Evolutionary conservation across 768 basidiomycete genomes (phyloP).

Genomic region (Russula abietina): DNA sequence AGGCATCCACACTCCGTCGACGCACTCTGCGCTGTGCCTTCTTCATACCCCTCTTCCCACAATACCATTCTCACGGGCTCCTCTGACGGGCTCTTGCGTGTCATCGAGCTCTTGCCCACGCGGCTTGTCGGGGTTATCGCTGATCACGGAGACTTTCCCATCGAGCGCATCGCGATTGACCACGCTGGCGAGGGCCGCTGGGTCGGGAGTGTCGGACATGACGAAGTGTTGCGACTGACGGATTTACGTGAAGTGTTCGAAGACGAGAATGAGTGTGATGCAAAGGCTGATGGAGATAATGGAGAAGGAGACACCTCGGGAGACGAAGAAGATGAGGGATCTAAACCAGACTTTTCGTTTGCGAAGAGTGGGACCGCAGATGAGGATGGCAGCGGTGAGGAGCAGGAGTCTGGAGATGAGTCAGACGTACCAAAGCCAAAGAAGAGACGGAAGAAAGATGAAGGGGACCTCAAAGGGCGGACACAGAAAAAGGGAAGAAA

Average conservation of each 20-base stretch:
- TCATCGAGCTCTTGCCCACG: slow-evolving; percentile 82
- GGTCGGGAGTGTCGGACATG: slow-evolving; percentile 92
- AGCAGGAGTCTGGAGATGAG: slow-evolving; percentile 25
- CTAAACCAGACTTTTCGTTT: background rate
- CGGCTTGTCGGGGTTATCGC: slow-evolving; percentile 86
- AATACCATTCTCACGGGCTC: slow-evolving; percentile 82
- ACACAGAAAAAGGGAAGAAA: slow-evolving; percentile 58
- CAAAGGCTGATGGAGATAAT: slow-evolving; percentile 25
- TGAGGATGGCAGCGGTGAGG: slow-evolving; percentile 14
- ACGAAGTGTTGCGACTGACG: slow-evolving; percentile 78
- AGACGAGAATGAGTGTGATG: slow-evolving; percentile 41
- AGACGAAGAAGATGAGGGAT: slow-evolving; percentile 25
- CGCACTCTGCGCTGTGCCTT: slow-evolving; percentile 69
- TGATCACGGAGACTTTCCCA: slow-evolving; percentile 87
- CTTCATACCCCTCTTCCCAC: slow-evolving; percentile 54
- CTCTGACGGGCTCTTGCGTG: slow-evolving; percentile 84
- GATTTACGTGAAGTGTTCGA: slow-evolving; percentile 75
- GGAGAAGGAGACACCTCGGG: slow-evolving; percentile 27
- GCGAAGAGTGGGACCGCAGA: slow-evolving; percentile 23
- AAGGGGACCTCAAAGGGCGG: slow-evolving; percentile 39
- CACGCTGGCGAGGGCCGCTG: slow-evolving; percentile 58
- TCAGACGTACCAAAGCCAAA: slow-evolving; percentile 33
- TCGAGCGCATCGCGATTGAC: slow-evolving; percentile 77
- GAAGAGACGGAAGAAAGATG: slow-evolving; percentile 55
- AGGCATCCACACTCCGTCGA: slow-evolving; percentile 92